These are phyloP conservation scores for Teunomyces kruisii DNA, from an alignment of 805 yeast species.

Conservation along the genomic window DNA sequence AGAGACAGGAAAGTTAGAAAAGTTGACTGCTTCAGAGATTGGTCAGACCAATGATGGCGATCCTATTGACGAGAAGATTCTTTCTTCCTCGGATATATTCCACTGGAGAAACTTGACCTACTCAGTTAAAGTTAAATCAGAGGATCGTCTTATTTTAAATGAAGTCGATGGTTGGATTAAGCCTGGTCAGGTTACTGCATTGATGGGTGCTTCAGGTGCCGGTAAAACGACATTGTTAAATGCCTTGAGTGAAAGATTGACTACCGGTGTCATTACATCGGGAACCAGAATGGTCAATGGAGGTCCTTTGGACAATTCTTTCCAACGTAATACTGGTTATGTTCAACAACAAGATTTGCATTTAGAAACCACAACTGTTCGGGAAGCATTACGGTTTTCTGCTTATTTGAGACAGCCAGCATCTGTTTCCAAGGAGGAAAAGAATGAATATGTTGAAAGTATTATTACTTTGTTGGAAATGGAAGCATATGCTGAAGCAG, in stretches of 20 bases:
- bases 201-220: conserved; percentile 67
- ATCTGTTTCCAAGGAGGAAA: conserved; percentile 41
- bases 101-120: conserved; percentile 22
- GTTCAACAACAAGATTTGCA: conserved; percentile 64
- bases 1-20: conserved; percentile 14
- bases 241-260: conserved; percentile 52
- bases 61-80: conserved; percentile 9
- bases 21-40: conserved; percentile 4
- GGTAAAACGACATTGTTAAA: conserved; percentile 60
- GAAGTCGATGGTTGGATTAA: conserved; percentile 30
- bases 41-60: conserved; percentile 3
- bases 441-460: conserved; percentile 51
- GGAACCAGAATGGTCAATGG: conserved; percentile 63
- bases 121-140: conserved; percentile 19
- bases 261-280: conserved; percentile 52
- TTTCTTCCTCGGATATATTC: conserved; percentile 16
- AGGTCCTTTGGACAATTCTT: conserved; percentile 44
- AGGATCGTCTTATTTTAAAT: conserved; percentile 27
- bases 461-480: conserved; percentile 51
- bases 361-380: conserved; percentile 48
- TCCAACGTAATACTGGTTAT: conserved; percentile 56
- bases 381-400: conserved; percentile 53
- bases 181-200: conserved; percentile 59
- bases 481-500: conserved; percentile 53
- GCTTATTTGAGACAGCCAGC: conserved; percentile 49